These are phyloP conservation scores for Geranomyces michiganensis DNA, from an alignment of 192 early-diverging fungal species.

Conservation along the genomic window DNA sequence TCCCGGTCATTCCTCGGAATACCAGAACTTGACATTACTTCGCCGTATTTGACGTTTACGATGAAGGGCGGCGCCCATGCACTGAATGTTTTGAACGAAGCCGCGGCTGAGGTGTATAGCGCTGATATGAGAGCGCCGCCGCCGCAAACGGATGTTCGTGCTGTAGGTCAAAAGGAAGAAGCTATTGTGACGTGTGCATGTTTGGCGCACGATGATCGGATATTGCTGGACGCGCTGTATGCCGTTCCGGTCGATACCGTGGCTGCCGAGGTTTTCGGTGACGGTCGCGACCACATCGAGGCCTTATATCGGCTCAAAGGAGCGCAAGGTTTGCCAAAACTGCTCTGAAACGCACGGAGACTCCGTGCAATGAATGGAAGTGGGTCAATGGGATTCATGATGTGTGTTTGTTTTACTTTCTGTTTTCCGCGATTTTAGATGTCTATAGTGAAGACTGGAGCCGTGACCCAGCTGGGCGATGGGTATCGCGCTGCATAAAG, in stretches of 20 bases:
- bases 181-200: constrained; percentile 17
- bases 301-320: not conserved
- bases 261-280: constrained; percentile 25
- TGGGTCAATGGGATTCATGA: too few species aligned
- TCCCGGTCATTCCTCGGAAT: constrained; percentile 30
- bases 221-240: constrained; percentile 23
- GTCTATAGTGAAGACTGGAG: constrained; percentile 20
- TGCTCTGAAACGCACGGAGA: not conserved
- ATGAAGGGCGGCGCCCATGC: constrained; percentile 1
- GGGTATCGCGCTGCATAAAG: constrained; percentile 17
- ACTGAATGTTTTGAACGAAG: too few species aligned
- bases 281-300: constrained; percentile 6
- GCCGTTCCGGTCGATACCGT: constrained; percentile 10
- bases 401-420: too few species aligned
- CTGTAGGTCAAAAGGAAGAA: not conserved
- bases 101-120: not conserved
- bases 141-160: not conserved
- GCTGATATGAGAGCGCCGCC: not conserved
- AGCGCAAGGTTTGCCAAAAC: not conserved
- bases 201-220: not conserved
- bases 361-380: not conserved
- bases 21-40: constrained; percentile 32
- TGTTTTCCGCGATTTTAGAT: constrained; percentile 3
- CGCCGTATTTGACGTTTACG: constrained; percentile 28
- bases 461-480: constrained; percentile 4